Evolutionary conservation across 768 basidiomycete genomes (phyloP), one percentile per base, ranked within the genome.

Genomic region (Tylopilus subfusipes): DNA sequence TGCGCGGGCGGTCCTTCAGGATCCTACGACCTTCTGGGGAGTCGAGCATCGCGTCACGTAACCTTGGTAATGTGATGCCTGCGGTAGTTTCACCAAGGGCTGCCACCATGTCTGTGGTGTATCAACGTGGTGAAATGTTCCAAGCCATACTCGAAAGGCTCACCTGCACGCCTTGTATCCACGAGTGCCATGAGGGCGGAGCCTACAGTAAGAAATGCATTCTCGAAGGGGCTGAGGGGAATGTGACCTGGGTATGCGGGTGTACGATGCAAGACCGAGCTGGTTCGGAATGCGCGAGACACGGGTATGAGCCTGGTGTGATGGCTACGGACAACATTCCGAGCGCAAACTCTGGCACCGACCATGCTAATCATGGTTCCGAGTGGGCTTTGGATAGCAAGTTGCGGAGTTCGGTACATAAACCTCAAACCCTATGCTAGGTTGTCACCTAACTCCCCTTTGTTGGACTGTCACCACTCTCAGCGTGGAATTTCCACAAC

Each of bases 11-110:
- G 44, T 94, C 84, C 64, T 83, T 86, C 52, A 98, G 77, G 42
- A 99, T 87, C 57, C 78, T 77, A 22, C 95, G 80, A 5, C 96
- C 97, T 72, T 97, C 93, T 3, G 82, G 70, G 63, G 86, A 85
- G 31, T 78, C 77, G 2, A 90, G 80, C 89, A 98, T 92, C 33
- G 68, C 67, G 58, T 91, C 86, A 30, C 90, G 84, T 45, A 97
- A 73, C 44, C 79, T 77, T 7, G 90, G 85, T 39, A 98, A 77
- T 50, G 85, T 83, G 0, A 83, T 78, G 3, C 90, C 87, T 7
- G 93, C 90, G 1, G 96, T 94, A 1, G 93, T 93, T 72, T 98
- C 97, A 22, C 92, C 93, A 10, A 98, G 79, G 5, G 92, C 89
- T 12, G 97, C 95, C 39, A 98, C 82, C 87, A 99, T 93, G 70